phyloP scores from a whole-genome alignment of 164 flowering plant species.

The Vitis rotundifolia region DNA sequence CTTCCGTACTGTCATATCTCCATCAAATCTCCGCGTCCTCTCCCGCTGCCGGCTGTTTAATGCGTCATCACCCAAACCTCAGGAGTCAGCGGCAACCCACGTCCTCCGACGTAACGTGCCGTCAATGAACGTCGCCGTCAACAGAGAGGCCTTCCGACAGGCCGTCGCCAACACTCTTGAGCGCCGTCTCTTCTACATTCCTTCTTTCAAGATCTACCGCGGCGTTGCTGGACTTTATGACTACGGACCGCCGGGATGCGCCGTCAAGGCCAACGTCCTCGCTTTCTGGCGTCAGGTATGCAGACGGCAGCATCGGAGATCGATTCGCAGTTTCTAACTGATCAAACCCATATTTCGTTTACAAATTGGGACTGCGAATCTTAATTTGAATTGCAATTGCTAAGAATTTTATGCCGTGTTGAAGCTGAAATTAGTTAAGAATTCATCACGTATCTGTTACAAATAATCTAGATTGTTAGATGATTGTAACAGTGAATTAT shows the following conservation, averaged over 20 bases:
- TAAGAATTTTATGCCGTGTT: too few species aligned
- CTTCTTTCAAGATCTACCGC: constrained; percentile 86
- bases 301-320: background rate
- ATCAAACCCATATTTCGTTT: background rate
- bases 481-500: too few species aligned
- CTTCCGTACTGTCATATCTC: background rate
- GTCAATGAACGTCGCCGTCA: constrained; percentile 15
- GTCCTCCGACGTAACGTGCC: background rate
- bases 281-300: constrained; percentile 92
- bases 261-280: constrained; percentile 87
- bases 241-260: constrained; percentile 96
- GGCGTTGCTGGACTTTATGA: constrained; percentile 96
- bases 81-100: background rate
- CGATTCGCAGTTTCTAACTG: background rate
- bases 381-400: background rate
- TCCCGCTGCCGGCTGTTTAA: background rate
- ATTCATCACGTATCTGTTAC: too few species aligned
- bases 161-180: constrained; percentile 77
- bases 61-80: background rate
- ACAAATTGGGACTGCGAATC: background rate
- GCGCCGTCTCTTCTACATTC: constrained; percentile 78
- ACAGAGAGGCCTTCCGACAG: constrained; percentile 72
- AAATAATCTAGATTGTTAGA: too few species aligned
- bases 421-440: too few species aligned
- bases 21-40: background rate